These are phyloP conservation scores for Syncephalis plumigaleata DNA, from an alignment of 371 early-diverging fungal genomes.

Conservation along the genomic window DNA sequence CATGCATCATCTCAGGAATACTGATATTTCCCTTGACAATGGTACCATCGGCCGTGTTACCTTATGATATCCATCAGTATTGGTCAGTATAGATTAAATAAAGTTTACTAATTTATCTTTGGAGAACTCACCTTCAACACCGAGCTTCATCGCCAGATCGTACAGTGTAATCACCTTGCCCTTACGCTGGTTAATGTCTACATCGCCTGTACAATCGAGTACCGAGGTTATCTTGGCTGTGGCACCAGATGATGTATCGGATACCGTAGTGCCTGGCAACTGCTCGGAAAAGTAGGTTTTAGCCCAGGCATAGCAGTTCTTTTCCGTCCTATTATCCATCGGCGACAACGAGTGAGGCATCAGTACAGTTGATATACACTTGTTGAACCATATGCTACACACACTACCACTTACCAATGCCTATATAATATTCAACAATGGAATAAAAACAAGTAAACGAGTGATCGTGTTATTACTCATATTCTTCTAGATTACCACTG, in stretches of 20 bases:
- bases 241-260: conserved; percentile 24
- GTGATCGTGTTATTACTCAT: neutral
- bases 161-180: conserved; percentile 78
- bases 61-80: conserved; percentile 18
- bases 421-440: conserved; percentile 3
- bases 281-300: conserved; percentile 45
- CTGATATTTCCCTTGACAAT: conserved; percentile 54
- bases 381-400: neutral
- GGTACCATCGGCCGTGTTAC: conserved; percentile 37
- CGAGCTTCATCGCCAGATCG: conserved; percentile 54
- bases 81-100: no score
- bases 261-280: conserved; percentile 18
- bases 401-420: conserved; percentile 19
- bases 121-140: conserved; percentile 43
- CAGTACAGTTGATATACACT: neutral
- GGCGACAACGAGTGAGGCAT: neutral
- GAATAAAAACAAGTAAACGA: neutral
- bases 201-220: conserved; percentile 57
- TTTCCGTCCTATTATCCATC: conserved; percentile 60
- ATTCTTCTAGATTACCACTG: neutral
- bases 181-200: conserved; percentile 81
- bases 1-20: conserved; percentile 86
- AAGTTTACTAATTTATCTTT: no score
- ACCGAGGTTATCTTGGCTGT: conserved; percentile 34
- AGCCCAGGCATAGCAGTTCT: conserved; percentile 81